Conservation (phyloP, 2,329 filamentous ascomycete genomes). For the Cercospora sesami region DNA sequence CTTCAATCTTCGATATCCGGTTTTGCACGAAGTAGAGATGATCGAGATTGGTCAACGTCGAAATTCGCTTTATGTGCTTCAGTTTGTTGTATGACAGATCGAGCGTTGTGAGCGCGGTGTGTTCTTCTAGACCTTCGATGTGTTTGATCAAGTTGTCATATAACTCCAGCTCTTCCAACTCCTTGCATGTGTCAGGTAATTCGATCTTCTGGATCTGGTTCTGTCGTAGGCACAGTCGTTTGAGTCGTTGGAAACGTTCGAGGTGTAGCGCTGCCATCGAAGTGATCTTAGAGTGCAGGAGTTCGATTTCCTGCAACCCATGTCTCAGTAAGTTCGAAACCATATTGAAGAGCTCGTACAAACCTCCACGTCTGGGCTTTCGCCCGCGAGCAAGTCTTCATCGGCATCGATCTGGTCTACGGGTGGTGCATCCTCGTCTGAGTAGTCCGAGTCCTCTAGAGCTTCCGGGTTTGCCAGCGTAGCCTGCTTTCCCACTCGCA, state of each 20-base stretch:
- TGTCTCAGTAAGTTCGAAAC: conserved; percentile 7
- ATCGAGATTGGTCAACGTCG: conserved; percentile 71
- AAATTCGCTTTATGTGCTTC: conserved; percentile 91
- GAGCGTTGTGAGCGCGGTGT: conserved; percentile 72
- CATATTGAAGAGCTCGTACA: neutral
- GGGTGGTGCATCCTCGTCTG: conserved; percentile 65
- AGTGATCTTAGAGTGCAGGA: conserved; percentile 80
- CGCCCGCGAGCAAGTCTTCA: conserved; percentile 66
- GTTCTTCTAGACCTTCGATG: conserved; percentile 76
- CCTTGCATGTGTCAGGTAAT: conserved; percentile 64
- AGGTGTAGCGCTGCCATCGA: conserved; percentile 78
- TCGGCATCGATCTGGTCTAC: conserved; percentile 78
- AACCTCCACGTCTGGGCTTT: conserved; percentile 56
- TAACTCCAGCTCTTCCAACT: conserved; percentile 79
- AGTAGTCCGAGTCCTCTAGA: conserved; percentile 81
- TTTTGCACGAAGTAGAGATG: conserved; percentile 95
- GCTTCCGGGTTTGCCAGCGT: conserved; percentile 76
- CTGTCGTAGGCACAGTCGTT: conserved; percentile 84
- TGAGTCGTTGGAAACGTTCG: conserved; percentile 70
- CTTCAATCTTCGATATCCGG: conserved; percentile 85
- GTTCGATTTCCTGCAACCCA: conserved; percentile 70
- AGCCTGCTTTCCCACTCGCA: conserved; percentile 69
- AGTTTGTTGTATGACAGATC: conserved; percentile 99
- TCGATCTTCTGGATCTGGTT: conserved; percentile 83
- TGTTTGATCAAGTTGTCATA: conserved; percentile 95